Percentiles rank a stretch among this genome's conserved stretches.
These are phyloP conservation scores for Gynochthodes officinalis DNA, from an alignment of 257 asterid species.

Conservation along the genomic window DNA sequence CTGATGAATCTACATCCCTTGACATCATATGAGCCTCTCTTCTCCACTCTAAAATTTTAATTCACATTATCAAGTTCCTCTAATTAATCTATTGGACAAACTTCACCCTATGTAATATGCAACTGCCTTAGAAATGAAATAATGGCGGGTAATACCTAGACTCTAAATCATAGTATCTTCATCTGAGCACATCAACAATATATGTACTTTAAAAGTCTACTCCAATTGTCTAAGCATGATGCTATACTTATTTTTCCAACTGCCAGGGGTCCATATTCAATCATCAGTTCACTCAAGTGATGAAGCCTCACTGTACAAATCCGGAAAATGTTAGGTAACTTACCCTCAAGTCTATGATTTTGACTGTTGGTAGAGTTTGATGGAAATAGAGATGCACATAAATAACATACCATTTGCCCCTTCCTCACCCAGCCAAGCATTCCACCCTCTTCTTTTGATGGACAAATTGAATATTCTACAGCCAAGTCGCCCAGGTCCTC, in stretches of 20 bases:
- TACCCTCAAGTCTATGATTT: neutral
- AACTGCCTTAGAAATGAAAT: neutral
- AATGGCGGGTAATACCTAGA: neutral
- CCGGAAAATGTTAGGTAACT: neutral
- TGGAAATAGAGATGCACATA: conserved; percentile 13
- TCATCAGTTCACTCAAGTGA: neutral
- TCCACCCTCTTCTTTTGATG: conserved; percentile 95
- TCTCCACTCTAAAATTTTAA: neutral
- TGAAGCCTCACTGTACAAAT: neutral
- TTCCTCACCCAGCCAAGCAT: conserved; percentile 99
- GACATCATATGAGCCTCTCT: neutral
- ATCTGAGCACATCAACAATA: neutral
- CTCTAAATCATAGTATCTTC: neutral
- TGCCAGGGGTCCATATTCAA: neutral
- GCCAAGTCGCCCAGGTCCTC: conserved; percentile 98
- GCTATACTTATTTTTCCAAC: neutral
- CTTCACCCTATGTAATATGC: neutral
- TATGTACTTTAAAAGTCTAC: neutral
- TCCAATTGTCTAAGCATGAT: neutral
- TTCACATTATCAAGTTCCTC: neutral
- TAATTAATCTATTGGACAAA: neutral
- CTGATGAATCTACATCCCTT: neutral
- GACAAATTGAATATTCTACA: conserved; percentile 77
- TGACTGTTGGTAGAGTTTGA: too few relatives aligned
- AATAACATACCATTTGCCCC: conserved; percentile 90